A percentile compares a stretch with the other conserved stretches of the same genome.
These are phyloP conservation scores for Neonothopanus nambi DNA, from an alignment of 1,284 basidiomycete genomes.

Conservation along the genomic window DNA sequence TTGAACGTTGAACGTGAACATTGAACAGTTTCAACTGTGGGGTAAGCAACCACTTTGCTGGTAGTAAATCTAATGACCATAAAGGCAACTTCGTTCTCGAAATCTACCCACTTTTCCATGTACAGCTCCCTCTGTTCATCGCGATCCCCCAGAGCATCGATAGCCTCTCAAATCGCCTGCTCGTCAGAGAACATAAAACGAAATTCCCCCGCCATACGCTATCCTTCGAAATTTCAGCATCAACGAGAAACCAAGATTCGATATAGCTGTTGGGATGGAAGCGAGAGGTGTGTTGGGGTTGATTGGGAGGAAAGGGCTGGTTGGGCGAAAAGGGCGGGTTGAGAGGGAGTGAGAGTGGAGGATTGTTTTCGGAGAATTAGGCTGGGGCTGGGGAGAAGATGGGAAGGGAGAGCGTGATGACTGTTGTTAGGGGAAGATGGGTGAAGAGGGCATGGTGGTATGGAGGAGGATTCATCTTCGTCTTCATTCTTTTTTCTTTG, in stretches of 20 bases:
- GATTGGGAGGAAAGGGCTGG: constrained; percentile 74
- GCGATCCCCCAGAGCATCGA: constrained; percentile 71
- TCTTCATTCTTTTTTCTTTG: too few relatives aligned
- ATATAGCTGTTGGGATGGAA: constrained; percentile 56
- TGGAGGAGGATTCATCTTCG: too few relatives aligned
- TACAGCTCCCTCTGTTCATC: constrained; percentile 81
- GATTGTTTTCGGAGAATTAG: too few relatives aligned
- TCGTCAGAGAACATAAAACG: constrained; percentile 44
- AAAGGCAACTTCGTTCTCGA: constrained; percentile 90
- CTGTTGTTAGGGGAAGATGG: too few relatives aligned
- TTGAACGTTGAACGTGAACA: too few relatives aligned
- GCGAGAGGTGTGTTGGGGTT: constrained; percentile 46
- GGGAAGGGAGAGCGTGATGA: too few relatives aligned
- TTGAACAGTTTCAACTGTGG: constrained; percentile 97
- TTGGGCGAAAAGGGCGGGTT: too few relatives aligned
- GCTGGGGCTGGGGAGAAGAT: too few relatives aligned
- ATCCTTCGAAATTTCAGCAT: constrained; percentile 97
- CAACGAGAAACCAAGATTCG: constrained; percentile 78
- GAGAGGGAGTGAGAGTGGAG: too few relatives aligned
- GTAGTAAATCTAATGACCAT: constrained; percentile 89
- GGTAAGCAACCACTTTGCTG: constrained; percentile 85
- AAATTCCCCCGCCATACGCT: constrained; percentile 95
- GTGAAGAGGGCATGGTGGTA: too few relatives aligned
- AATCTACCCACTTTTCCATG: constrained; percentile 93
- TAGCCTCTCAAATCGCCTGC: constrained; percentile 52